phyloP scores from a whole-genome alignment of 1,284 basidiomycete species.

The Austroboletus olivaceoglutinosus region DNA sequence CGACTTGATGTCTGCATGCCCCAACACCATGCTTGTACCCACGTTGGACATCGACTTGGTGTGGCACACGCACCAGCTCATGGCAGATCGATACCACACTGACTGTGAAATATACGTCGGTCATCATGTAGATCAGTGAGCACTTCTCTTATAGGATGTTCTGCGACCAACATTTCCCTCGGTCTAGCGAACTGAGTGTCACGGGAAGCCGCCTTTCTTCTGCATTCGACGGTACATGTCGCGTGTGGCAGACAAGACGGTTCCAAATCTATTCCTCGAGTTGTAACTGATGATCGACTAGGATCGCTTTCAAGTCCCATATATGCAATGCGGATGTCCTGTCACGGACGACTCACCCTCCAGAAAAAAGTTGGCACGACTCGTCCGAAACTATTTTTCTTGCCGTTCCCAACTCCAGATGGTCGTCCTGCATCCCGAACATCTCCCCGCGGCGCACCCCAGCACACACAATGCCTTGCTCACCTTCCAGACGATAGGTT shows the following conservation, averaged over 20 bases:
- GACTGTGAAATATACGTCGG: slow-evolving; percentile 36
- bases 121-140: slow-evolving; percentile 38
- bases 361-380: slow-evolving; percentile 29
- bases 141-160: neutral
- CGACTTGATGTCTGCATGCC: slow-evolving; percentile 20
- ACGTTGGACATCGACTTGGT: slow-evolving; percentile 46
- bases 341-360: slow-evolving; percentile 32
- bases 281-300: slow-evolving; percentile 8
- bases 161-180: neutral
- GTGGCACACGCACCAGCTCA: slow-evolving; percentile 51
- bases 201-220: slow-evolving; percentile 34
- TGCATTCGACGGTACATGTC: slow-evolving; percentile 40
- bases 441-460: slow-evolving; percentile 39
- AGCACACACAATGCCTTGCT: slow-evolving; percentile 37
- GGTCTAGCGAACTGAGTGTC: slow-evolving; percentile 34
- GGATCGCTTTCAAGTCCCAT: slow-evolving; percentile 40
- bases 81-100: slow-evolving; percentile 30
- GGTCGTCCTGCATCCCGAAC: slow-evolving; percentile 30
- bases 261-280: neutral
- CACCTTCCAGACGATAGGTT: slow-evolving; percentile 16
- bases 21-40: slow-evolving; percentile 22
- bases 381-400: slow-evolving; percentile 21
- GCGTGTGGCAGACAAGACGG: slow-evolving; percentile 26
- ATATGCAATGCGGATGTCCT: slow-evolving; percentile 49
- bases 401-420: slow-evolving; percentile 16